A percentile compares a stretch with the other conserved stretches of the same genome.
Conservation (phyloP, 2,329 filamentous ascomycete genomes). For the Diaporthe ilicicola region DNA sequence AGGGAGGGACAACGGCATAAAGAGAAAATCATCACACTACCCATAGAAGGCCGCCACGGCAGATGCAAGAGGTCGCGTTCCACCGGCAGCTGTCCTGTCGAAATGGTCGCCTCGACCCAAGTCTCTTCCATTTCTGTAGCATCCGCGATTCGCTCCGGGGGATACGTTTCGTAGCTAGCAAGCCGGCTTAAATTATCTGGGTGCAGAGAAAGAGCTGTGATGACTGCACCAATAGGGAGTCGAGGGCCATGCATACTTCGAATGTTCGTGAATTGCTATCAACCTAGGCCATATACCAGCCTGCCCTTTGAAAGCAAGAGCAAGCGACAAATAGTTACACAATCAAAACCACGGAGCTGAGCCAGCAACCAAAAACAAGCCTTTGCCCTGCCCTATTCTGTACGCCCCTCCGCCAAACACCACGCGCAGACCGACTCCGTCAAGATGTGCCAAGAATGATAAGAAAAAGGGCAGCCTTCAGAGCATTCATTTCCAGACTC, state of each 20-base stretch:
- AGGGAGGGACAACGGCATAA: too few species aligned
- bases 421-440: constrained; percentile 24
- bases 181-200: too few species aligned
- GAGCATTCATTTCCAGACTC: constrained; percentile 3
- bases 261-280: constrained; percentile 17
- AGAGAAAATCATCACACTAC: too few species aligned
- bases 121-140: background rate
- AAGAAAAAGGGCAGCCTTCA: background rate
- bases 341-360: constrained; percentile 11
- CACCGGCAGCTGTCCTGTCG: background rate
- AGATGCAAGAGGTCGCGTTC: background rate
- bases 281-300: constrained; percentile 9
- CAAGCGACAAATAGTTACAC: constrained; percentile 25
- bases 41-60: background rate
- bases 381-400: constrained; percentile 7
- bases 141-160: background rate
- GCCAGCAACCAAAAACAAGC: constrained; percentile 10
- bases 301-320: background rate
- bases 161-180: background rate
- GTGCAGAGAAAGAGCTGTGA: background rate
- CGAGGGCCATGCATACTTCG: background rate
- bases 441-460: background rate
- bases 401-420: constrained; percentile 27
- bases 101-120: background rate
- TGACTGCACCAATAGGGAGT: background rate